Base-by-base conservation (phyloP, 2,329 filamentous ascomycete genomes). In the Aspergillus sergii region DNA sequence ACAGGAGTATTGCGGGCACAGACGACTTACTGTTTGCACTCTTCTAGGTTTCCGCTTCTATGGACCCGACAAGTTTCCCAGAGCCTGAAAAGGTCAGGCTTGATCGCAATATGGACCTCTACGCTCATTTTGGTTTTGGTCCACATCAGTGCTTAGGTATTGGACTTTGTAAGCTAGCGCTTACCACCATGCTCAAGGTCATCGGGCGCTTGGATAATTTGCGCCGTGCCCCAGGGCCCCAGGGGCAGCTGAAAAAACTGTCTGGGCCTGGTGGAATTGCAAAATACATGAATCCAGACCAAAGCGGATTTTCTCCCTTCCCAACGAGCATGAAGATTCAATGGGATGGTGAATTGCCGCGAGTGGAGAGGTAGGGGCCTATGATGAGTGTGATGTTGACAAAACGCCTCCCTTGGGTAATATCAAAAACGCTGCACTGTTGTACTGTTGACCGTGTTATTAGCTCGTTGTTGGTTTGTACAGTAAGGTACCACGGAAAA, bases 111-210 rank as follows among this genome's bases (percentile, higher is more conserved):
- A 73, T 89, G 30, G 83, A 86, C 6, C 76, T 79, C 1, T 93
- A 93, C 72, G 83, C 90, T 61, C 85, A 88, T 73, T 89, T 89
- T 67, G 86, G 86, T 10, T 80, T 83, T 2, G 89, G 89, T 0
- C 84, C 88, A 10, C 87, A 91, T 68, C 79, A 84, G 16, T 89
- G 86, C 66, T 78, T 92, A 0, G 89, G 88, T 4, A 59, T 74
- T 16, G 73, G 65, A 14, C 68, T 77, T 32, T 75, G 73, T 59
- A 72, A 75, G 55, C 57, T 72, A n/a, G 74, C 72, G 34, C 68
- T 78, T 46, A 74, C 78, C 4, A 75, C 77, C 9, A 79, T 79
- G 73, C 72, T 80, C 11, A 78, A 77, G 63, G 75, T 80, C 0
- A 71, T 81, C 36, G 78, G 78, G 19, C 72, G 75, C 43, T 64